These are phyloP conservation scores for Panaeolus papilionaceus DNA, from an alignment of 768 basidiomycete species.

Conservation along the genomic window DNA sequence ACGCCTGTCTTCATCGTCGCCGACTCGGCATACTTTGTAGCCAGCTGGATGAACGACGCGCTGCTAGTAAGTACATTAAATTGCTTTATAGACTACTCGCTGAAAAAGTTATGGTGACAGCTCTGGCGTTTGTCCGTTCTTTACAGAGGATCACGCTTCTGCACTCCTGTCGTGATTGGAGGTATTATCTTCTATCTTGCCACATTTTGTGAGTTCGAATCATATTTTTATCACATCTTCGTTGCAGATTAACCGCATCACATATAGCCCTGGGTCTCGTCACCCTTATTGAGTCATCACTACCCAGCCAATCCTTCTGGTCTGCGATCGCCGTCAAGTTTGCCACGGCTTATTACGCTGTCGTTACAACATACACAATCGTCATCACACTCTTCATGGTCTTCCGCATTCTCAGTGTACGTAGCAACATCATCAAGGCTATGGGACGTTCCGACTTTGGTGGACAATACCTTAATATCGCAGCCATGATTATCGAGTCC, in stretches of 20 bases:
- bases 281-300: background rate
- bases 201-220: background rate
- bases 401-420: background rate
- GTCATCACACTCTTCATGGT: background rate
- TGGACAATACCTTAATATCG: conserved; percentile 31
- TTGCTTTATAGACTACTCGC: no score
- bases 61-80: background rate
- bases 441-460: conserved; percentile 17
- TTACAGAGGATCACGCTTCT: background rate
- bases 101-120: background rate
- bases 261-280: background rate
- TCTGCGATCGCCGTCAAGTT: background rate
- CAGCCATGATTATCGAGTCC: conserved; percentile 41
- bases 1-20: background rate
- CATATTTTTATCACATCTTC: background rate
- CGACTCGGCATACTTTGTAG: background rate
- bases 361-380: background rate
- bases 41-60: conserved; percentile 7
- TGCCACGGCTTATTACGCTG: background rate
- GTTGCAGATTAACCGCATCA: no score
- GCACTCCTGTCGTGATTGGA: background rate
- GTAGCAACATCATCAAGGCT: background rate
- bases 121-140: conserved; percentile 1
- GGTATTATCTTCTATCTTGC: background rate
- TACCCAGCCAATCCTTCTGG: background rate